Evolutionary conservation across 2,329 filamentous ascomycete genomes (phyloP), one percentile per base, ranked within the genome.

Genomic region (Alternaria consortialis): DNA sequence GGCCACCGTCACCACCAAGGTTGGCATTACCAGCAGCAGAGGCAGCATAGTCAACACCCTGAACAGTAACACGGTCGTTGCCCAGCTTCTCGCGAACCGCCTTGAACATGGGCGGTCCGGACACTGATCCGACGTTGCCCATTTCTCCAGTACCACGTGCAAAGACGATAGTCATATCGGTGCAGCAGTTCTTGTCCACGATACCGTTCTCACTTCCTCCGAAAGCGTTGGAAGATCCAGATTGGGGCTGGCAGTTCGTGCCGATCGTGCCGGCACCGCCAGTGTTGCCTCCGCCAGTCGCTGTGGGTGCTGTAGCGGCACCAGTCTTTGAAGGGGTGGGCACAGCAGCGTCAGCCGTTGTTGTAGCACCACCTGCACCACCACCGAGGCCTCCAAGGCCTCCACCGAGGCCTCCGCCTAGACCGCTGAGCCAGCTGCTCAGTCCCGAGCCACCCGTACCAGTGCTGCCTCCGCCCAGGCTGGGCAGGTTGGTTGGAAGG

Each of bases 131-230:
- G 67, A 83, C 80, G 59, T 82, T 83, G 3, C 81, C 81, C 4
- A 66, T 29, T 62, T 83, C 81, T 11, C 67, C 70, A 2, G 79
- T 82, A 17, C 80, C 80, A 31, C 80, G 80, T 15, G 80, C 80
- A 55, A 80, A 82, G 53, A 82, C 79, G 53, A 82, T 74, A 2
- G 80, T 82, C 64, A 82, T 62, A 3, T 76, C 74, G 48, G 80
- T 75, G 71, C 81, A 83, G 68, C 73, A 78, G 20, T 61, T 71
- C 60, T 79, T 77, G 40, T 77, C 66, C 8, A 70, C 74, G 34
- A 83, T 74, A 9, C 79, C 80, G 62, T 81, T 81, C 46, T 79
- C 77, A 7, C 71, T 73, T n/a, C 70, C 71, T 27, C 63, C 62
- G 5, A 61, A 53, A 27, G 72, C 71, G 44, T 70, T 59, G 9